These are phyloP conservation scores for Nannochloropsis granulata DNA, from an alignment of 108 stramenopile species.

Conservation along the genomic window DNA sequence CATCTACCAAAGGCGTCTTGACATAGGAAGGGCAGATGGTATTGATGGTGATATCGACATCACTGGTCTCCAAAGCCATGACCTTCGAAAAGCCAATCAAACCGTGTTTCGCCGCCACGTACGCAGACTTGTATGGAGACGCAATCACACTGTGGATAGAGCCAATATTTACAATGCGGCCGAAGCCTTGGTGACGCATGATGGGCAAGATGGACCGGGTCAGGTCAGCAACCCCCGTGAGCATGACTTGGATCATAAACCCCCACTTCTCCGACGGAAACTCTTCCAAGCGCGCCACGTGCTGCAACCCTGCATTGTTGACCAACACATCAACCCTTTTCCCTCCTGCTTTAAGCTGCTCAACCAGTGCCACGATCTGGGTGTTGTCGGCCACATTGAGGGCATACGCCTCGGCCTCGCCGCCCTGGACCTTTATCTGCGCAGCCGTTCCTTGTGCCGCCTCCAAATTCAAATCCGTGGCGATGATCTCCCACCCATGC, in stretches of 20 bases:
- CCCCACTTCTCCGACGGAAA: conserved; percentile 19
- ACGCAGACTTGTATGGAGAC: conserved; percentile 18
- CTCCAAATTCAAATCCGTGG: not conserved
- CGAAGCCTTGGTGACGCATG: conserved; percentile 11
- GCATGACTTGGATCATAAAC: conserved; percentile 7
- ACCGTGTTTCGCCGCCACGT: conserved; percentile 30
- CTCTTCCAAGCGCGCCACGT: conserved; percentile 9
- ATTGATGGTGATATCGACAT: conserved; percentile 3
- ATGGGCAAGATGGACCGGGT: not conserved
- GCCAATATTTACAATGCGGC: conserved; percentile 22
- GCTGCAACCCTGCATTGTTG: conserved; percentile 27
- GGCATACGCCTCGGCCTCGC: not conserved
- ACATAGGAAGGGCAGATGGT: conserved; percentile 26
- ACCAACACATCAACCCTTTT: conserved; percentile 1
- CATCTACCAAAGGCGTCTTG: conserved; percentile 7
- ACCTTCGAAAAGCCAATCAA: conserved; percentile 15
- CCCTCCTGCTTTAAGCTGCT: not conserved
- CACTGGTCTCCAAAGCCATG: conserved; percentile 12
- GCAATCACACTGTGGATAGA: conserved; percentile 23
- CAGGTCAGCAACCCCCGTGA: conserved; percentile 8
- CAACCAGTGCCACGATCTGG: not conserved
- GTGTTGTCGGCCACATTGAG: not conserved
- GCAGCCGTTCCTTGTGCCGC: not conserved
- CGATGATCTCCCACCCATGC: not conserved
- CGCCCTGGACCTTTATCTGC: not conserved